Evolutionary conservation across 768 basidiomycete species (phyloP).

Genomic region (Tulasnella sp.): DNA sequence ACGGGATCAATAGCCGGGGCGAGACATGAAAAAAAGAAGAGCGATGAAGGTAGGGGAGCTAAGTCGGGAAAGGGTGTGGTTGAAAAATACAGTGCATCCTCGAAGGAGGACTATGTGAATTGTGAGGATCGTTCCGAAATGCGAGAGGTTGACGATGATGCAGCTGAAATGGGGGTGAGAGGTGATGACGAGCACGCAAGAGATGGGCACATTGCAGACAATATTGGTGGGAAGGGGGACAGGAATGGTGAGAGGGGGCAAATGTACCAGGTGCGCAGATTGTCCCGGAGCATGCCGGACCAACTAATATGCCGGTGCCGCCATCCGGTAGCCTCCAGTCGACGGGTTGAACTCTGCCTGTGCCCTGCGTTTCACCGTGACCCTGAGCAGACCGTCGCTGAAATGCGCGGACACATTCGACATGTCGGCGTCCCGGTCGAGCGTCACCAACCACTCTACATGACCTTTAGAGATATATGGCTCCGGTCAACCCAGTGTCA

Average conservation of each 20-base stretch:
- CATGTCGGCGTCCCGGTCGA: constrained; percentile 24
- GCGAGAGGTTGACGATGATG: not conserved
- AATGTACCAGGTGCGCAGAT: not conserved
- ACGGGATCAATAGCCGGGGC: not conserved
- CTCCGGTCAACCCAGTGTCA: not conserved
- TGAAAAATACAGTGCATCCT: not conserved
- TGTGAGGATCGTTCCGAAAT: not conserved
- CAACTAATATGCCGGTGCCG: not conserved
- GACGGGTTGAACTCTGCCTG: not conserved
- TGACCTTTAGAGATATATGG: constrained; percentile 18
- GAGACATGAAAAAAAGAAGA: not conserved
- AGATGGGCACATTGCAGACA: not conserved
- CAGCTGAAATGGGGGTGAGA: not conserved
- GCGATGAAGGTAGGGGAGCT: not conserved
- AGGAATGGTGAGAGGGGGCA: not conserved
- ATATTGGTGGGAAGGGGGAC: not conserved
- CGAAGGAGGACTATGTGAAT: not conserved
- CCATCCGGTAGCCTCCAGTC: constrained; percentile 6
- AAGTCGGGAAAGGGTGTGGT: not conserved
- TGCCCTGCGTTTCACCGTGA: constrained; percentile 21
- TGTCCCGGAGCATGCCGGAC: not conserved
- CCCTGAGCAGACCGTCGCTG: constrained; percentile 21
- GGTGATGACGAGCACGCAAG: not conserved
- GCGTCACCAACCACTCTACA: constrained; percentile 24
- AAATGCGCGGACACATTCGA: constrained; percentile 21